These are phyloP conservation scores for Claviceps citrina DNA, from an alignment of 2,329 filamentous ascomycete genomes.

Conservation along the genomic window DNA sequence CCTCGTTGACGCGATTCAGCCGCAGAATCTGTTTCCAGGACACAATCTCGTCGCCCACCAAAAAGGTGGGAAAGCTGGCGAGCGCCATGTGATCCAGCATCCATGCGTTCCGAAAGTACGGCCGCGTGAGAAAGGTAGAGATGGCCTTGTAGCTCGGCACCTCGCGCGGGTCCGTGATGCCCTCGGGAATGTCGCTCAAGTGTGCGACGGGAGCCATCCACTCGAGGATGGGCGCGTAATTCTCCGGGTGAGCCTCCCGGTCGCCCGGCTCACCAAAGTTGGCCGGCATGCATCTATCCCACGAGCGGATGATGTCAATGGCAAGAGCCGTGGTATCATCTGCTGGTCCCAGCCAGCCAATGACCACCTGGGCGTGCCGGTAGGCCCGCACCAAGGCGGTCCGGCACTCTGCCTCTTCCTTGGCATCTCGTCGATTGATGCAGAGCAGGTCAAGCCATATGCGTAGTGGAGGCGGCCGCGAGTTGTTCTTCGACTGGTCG, in stretches of 20 bases:
- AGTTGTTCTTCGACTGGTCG: not conserved
- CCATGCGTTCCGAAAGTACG: conserved; percentile 22
- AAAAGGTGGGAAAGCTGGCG: conserved; percentile 16
- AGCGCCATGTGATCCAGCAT: conserved; percentile 22
- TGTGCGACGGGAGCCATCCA: conserved; percentile 16
- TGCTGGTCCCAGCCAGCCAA: conserved; percentile 19
- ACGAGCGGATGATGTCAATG: conserved; percentile 13
- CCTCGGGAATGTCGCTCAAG: conserved; percentile 11
- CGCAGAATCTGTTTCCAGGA: conserved; percentile 21
- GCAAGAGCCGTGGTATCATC: conserved; percentile 14
- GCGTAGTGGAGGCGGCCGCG: conserved; percentile 10
- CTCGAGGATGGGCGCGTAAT: conserved; percentile 18
- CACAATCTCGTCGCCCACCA: conserved; percentile 21
- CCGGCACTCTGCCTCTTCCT: conserved; percentile 15
- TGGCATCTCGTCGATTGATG: conserved; percentile 14
- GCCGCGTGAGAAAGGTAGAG: conserved; percentile 16
- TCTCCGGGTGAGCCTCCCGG: conserved; percentile 16
- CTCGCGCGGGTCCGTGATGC: conserved; percentile 11
- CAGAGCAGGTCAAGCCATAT: conserved; percentile 20
- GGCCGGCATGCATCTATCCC: conserved; percentile 17
- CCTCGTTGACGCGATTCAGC: conserved; percentile 20
- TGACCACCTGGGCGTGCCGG: conserved; percentile 17
- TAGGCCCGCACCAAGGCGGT: conserved; percentile 17
- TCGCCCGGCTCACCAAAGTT: conserved; percentile 21
- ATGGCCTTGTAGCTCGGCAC: conserved; percentile 12